These are phyloP conservation scores for Cryptosporidium parvum DNA, from an alignment of 169 alveolate species.

Conservation along the genomic window DNA sequence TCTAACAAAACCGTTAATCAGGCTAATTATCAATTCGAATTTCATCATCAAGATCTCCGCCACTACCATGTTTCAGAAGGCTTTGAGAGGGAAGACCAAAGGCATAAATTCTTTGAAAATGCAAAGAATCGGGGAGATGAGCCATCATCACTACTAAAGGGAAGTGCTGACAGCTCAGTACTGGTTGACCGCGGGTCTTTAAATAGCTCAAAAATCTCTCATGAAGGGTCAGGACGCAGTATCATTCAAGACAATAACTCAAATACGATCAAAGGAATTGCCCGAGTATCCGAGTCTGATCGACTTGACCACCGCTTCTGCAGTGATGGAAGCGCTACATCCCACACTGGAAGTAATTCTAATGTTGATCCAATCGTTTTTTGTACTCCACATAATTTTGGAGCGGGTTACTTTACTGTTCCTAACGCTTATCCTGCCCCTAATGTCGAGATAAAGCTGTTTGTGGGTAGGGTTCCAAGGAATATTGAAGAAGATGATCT, in stretches of 20 bases:
- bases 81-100: neutral
- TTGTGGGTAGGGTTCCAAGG: constrained; percentile 90
- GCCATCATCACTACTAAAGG: neutral
- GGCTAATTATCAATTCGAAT: neutral
- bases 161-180: neutral
- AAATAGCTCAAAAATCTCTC: neutral
- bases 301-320: neutral
- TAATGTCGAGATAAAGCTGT: constrained; percentile 90
- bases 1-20: neutral
- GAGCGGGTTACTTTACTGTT: constrained; percentile 3
- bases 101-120: neutral
- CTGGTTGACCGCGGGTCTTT: neutral
- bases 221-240: neutral
- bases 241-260: neutral
- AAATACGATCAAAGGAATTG: neutral
- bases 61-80: neutral
- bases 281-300: neutral
- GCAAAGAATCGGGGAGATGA: neutral
- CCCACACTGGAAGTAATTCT: neutral
- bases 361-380: constrained; percentile 1
- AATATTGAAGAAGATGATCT: constrained; percentile 85
- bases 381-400: constrained; percentile 4
- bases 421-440: constrained; percentile 87
- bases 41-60: neutral
- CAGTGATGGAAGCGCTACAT: neutral